These are phyloP conservation scores for Angomonas desouzai DNA, from an alignment of 208 protist species.

Conservation along the genomic window DNA sequence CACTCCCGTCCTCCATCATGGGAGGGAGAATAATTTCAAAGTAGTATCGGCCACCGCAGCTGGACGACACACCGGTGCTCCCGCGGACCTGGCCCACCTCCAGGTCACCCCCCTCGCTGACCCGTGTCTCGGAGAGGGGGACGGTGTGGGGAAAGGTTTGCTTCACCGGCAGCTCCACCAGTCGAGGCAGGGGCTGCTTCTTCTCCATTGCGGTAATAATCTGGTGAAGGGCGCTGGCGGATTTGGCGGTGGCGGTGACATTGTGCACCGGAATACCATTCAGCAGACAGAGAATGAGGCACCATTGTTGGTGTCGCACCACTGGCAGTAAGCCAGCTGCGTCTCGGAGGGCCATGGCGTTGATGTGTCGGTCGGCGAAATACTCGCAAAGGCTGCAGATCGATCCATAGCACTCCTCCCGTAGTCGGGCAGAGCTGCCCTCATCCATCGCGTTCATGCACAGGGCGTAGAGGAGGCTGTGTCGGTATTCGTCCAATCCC, in stretches of 20 bases:
- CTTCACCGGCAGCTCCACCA: slow-evolving; percentile 39
- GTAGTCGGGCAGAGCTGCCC: slow-evolving; percentile 16
- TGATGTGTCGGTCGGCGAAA: slow-evolving; percentile 26
- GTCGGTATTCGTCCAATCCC: slow-evolving; percentile 28
- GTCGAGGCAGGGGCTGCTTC: slow-evolving; percentile 31
- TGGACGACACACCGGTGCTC: slow-evolving; percentile 59
- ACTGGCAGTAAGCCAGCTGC: slow-evolving; percentile 45
- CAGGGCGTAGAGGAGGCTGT: slow-evolving; percentile 73
- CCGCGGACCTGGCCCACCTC: slow-evolving; percentile 82
- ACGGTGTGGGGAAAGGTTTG: slow-evolving; percentile 64
- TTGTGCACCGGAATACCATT: slow-evolving; percentile 38
- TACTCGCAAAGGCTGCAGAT: slow-evolving; percentile 69
- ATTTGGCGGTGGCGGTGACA: slow-evolving; percentile 39
- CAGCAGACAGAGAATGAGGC: slow-evolving; percentile 61
- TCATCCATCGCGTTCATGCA: slow-evolving; percentile 35
- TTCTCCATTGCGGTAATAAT: slow-evolving; percentile 59
- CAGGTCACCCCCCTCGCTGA: slow-evolving; percentile 71
- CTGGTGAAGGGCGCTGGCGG: slow-evolving; percentile 48
- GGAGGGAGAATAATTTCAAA: slow-evolving; percentile 69
- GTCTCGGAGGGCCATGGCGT: slow-evolving; percentile 36
- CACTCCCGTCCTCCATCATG: slow-evolving; percentile 41
- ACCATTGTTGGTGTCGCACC: slow-evolving; percentile 53
- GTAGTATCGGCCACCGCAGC: slow-evolving; percentile 72
- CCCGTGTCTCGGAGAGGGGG: slow-evolving; percentile 59
- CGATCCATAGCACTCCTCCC: slow-evolving; percentile 48